Evolutionary conservation across 345 rosid genomes (phyloP), one percentile per base, ranked within the genome.

Genomic region (Citrus cavaleriei): DNA sequence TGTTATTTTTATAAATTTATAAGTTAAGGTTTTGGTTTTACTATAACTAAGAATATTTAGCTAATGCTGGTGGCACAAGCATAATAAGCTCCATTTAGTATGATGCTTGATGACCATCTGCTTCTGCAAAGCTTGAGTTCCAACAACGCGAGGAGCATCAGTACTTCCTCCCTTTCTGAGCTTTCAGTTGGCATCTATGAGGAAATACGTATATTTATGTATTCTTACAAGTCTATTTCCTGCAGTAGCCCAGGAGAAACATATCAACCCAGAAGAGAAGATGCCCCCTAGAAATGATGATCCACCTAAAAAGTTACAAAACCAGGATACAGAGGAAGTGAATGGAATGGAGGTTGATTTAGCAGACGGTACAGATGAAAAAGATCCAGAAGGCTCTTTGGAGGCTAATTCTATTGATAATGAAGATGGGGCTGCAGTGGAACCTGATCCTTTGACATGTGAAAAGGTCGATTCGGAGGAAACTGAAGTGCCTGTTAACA

Each of bases 181-280:
- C 25, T 12, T 18, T n/a, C 27, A 37, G 14, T 30, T 30, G 71
- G n/a, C 30, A 75, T 12, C 13, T 13, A 1, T 64, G 32, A 62
- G 42, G 46, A 22, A 25, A 34, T 62, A 5, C 4, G 1, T 28
- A 4, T 28, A 60, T 60, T 21, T 67, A n/a, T 61, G 51, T 61
- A 12, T 65, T 65, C 46, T 58, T 67, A 27, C 32, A 7, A 77
- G 6, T 35, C 51, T 21, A 64, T 76, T 70, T 78, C 72, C 74
- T 77, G 78, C 87, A 92, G 98, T 78, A 70, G 57, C 81, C 81
- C 81, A 64, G 76, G 89, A 87, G 79, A 89, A 84, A 76, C 78
- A 81, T 38, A 58, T 35, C 74, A 65, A 46, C 73, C 68, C 74
- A 46, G 72, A 67, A 80, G 72, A 70, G 59, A 80, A 68, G 30